A percentile compares a stretch with the other conserved stretches of the same genome.
These are phyloP conservation scores for Nothomitra cinnamomea DNA, from an alignment of 2,329 filamentous ascomycete genomes.

Conservation along the genomic window DNA sequence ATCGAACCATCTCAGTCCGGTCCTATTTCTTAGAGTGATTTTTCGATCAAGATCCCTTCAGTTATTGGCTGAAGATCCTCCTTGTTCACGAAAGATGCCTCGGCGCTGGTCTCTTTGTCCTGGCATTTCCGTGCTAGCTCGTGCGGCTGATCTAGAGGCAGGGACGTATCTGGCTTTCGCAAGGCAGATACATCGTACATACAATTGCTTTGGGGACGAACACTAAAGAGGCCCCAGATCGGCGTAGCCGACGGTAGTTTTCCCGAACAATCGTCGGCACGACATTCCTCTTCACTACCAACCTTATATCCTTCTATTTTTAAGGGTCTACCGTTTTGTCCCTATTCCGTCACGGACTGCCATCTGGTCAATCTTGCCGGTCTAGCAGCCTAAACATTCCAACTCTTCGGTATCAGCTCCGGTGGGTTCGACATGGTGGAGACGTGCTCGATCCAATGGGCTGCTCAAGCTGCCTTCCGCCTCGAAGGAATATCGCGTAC, in stretches of 20 bases:
- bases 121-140: background rate
- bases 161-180: background rate
- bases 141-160: background rate
- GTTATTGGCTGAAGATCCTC: background rate
- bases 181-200: background rate
- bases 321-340: background rate
- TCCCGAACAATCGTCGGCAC: background rate
- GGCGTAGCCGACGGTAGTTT: background rate
- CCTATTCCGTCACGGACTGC: background rate
- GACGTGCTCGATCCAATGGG: background rate
- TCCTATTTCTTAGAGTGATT: too few species aligned
- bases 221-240: background rate
- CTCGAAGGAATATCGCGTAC: background rate
- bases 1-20: too few species aligned
- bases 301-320: conserved; percentile 4
- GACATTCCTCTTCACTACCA: background rate
- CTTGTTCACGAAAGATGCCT: background rate
- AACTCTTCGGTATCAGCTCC: background rate
- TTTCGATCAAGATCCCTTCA: background rate
- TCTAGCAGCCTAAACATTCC: background rate
- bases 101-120: background rate
- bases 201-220: background rate
- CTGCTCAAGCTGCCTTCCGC: background rate
- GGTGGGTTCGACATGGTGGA: background rate
- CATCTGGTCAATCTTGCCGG: background rate